Evolutionary conservation across 2,329 filamentous ascomycete species (phyloP).

Genomic region (Phialophora macrospora): DNA sequence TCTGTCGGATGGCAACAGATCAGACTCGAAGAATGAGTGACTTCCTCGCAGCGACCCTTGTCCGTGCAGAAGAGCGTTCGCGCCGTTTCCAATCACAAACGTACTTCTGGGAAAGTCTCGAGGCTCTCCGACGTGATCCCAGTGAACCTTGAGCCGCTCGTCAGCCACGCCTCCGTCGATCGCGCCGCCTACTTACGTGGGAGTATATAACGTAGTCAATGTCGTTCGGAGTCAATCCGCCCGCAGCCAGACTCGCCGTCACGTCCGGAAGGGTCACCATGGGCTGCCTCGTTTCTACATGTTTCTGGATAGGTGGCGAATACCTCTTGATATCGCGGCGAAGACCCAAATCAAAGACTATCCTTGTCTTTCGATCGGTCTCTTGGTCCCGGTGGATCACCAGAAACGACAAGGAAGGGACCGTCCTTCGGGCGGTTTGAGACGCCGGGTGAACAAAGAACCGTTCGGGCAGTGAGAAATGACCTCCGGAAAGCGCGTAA

Average conservation of each 20-base stretch:
- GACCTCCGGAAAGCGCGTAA: conserved; percentile 46
- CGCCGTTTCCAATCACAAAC: conserved; percentile 47
- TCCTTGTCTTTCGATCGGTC: conserved; percentile 34
- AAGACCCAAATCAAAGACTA: conserved; percentile 43
- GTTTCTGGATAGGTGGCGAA: conserved; percentile 37
- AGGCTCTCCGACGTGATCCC: conserved; percentile 46
- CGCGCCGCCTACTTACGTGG: conserved; percentile 43
- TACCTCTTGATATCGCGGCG: conserved; percentile 39
- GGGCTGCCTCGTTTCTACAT: conserved; percentile 40
- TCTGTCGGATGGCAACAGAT: conserved; percentile 35
- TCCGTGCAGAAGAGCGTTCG: conserved; percentile 31
- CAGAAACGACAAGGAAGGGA: conserved; percentile 43
- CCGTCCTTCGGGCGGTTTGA: conserved; percentile 36
- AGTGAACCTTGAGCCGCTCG: conserved; percentile 42
- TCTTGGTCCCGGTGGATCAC: conserved; percentile 38
- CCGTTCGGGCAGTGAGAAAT: conserved; percentile 40
- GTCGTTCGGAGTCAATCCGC: conserved; percentile 45
- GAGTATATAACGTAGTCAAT: conserved; percentile 51
- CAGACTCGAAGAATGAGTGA: conserved; percentile 40
- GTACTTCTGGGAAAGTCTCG: conserved; percentile 45
- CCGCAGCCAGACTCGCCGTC: conserved; percentile 44
- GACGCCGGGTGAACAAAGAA: conserved; percentile 41
- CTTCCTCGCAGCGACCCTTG: conserved; percentile 31
- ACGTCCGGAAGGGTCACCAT: conserved; percentile 40
- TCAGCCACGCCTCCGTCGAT: not conserved